phyloP scores from a whole-genome alignment of 1,139 yeast species.

The Yamadazyma epiphylla region DNA sequence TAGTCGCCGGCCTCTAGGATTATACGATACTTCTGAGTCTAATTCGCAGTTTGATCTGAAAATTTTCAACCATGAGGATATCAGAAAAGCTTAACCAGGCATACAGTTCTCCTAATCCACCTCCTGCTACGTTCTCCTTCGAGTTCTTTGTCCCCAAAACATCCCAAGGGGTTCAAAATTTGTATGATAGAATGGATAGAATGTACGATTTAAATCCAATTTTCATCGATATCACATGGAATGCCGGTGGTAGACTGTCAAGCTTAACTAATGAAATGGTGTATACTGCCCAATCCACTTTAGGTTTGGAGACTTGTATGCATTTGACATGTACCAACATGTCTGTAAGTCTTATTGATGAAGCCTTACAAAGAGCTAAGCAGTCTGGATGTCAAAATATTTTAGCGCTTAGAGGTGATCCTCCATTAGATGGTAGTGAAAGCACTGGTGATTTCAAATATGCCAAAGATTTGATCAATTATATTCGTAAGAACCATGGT shows the following conservation, averaged over 20 bases:
- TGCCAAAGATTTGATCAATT: conserved; percentile 83
- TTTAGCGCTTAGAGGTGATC: conserved; percentile 81
- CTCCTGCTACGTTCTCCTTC: conserved; percentile 80
- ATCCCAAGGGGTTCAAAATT: conserved; percentile 91
- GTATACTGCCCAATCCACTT: conserved; percentile 84
- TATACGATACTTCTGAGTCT: too few species aligned
- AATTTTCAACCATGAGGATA: conserved; percentile 51
- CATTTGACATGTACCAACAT: conserved; percentile 96
- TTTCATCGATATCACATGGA: conserved; percentile 96
- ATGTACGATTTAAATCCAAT: conserved; percentile 92
- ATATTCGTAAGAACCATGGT: conserved; percentile 71
- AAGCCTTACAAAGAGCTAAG: conserved; percentile 81
- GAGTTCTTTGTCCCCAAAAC: conserved; percentile 99
- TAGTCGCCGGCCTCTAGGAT: too few species aligned
- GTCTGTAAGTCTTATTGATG: conserved; percentile 77
- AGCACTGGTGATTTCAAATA: conserved; percentile 64
- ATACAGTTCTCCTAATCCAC: conserved; percentile 38
- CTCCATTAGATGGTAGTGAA: conserved; percentile 67
- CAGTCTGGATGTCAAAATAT: conserved; percentile 93
- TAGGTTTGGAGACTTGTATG: conserved; percentile 96
- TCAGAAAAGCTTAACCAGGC: conserved; percentile 50
- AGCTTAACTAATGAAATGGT: conserved; percentile 86
- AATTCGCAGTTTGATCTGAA: conserved; percentile 30
- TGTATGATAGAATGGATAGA: conserved; percentile 96
- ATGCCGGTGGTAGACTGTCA: conserved; percentile 90